Evolutionary conservation across 2,329 filamentous ascomycete species (phyloP), one percentile per base, ranked within the genome.

Genomic region (Phaeosphaeria sp.): DNA sequence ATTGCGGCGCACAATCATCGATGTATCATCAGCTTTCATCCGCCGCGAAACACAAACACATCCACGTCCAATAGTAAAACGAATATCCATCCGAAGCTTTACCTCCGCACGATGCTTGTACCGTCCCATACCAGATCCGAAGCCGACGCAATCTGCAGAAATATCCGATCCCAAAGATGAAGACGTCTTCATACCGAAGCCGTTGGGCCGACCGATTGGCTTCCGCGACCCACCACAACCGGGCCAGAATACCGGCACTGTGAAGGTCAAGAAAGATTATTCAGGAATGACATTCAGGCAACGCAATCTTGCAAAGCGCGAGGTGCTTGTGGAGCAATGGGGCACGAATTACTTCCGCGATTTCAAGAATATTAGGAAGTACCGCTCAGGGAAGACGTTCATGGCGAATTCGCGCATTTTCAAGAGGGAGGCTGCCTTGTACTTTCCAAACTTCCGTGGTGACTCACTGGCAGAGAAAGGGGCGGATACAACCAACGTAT

Each of bases 301-400:
- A 52, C 69, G 72, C 33, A 93, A 98, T 74, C 79, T 97, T 7
- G 83, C 86, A 63, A 86, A 89, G 65, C 87, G 94, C 63, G 85
- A 91, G 67, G 84, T 92, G 73, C 82, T 98, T 53, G 91, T 91
- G 46, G 84, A 86, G 65, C 88, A 92, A 75, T 89, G 96, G 72
- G 83, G 89, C 20, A 91, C 91, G 57, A 93, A 94, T 1, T 99
- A 99, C 79, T 99, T 97, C 81, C 90, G 93, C 76, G 94, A 99
- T 83, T 97, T 93, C 90, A 87, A 87, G 58, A 95, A 96, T 79
- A 86, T 97, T 77, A 83, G 89, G 22, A 77, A 79, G 65, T 89
- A 95, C 64, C 80, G 84, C 79, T 87, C 93, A 69, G 95, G 95
- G 71, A 99, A 99, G 79, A 92, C 92, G 22, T 99, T 97, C 80